phyloP scores from a whole-genome alignment of 331 rosid genomes.

The Arachis monticola region DNA sequence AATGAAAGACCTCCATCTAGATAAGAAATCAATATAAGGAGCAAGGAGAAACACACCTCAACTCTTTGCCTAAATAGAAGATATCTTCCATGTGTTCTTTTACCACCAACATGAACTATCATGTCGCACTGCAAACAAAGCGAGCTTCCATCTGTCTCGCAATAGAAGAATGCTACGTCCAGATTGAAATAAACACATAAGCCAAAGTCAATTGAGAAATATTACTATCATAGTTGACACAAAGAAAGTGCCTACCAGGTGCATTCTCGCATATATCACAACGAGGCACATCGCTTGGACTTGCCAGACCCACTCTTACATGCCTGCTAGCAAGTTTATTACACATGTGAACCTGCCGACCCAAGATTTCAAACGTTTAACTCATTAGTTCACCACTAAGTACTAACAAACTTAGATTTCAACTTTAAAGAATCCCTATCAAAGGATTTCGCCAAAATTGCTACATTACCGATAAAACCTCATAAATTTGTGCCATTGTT shows the following conservation, averaged over 20 bases:
- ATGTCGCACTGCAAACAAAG: slow-evolving; percentile 97
- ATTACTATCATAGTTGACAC: neutral
- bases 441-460: slow-evolving; percentile 2
- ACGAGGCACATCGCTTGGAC: slow-evolving; percentile 87
- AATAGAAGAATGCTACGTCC: slow-evolving; percentile 90
- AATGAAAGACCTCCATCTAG: slow-evolving; percentile 2
- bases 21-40: neutral
- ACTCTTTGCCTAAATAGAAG: slow-evolving; percentile 93
- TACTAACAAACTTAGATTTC: slow-evolving; percentile 21
- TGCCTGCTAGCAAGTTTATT: slow-evolving; percentile 97
- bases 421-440: slow-evolving; percentile 8
- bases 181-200: slow-evolving; percentile 43
- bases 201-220: slow-evolving; percentile 19
- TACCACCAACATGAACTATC: slow-evolving; percentile 97
- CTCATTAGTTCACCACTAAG: slow-evolving; percentile 31
- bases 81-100: slow-evolving; percentile 94
- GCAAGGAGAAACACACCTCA: slow-evolving; percentile 62
- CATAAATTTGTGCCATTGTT: neutral
- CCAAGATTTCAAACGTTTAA: slow-evolving; percentile 36
- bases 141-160: slow-evolving; percentile 94
- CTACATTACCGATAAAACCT: slow-evolving; percentile 27
- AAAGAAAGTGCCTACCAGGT: slow-evolving; percentile 65
- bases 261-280: slow-evolving; percentile 98
- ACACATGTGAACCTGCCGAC: slow-evolving; percentile 90
- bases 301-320: slow-evolving; percentile 94